Conservation (phyloP, 345 rosid genomes). For the Microcos paniculata region DNA sequence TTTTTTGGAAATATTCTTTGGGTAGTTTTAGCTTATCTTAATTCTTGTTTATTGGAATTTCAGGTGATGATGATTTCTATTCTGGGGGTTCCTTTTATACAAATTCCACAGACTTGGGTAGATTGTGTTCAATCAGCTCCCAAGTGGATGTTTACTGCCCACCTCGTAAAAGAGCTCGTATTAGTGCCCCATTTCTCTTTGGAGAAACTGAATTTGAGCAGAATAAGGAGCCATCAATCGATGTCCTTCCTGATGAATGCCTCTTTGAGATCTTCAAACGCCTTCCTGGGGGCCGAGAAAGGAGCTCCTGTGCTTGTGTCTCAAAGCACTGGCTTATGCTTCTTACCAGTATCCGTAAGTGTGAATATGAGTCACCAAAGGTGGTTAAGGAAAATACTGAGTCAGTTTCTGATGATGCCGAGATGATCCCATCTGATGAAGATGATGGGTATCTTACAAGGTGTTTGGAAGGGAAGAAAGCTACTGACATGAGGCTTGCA, state of each 20-base stretch:
- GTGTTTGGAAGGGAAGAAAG: conserved; percentile 73
- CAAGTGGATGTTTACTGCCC: conserved; percentile 47
- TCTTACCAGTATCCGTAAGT: conserved; percentile 49
- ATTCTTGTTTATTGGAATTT: conserved; percentile 25
- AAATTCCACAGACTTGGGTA: conserved; percentile 40
- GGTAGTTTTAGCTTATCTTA: conserved; percentile 15
- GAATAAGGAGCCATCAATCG: conserved; percentile 46
- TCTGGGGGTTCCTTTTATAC: conserved; percentile 43
- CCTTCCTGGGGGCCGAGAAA: conserved; percentile 47
- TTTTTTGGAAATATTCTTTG: neutral
- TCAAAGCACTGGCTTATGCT: conserved; percentile 70
- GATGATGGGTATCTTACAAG: conserved; percentile 61
- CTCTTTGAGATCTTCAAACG: conserved; percentile 73
- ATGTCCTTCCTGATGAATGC: conserved; percentile 73
- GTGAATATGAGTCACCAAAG: conserved; percentile 35
- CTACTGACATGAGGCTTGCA: conserved; percentile 68
- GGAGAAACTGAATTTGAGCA: conserved; percentile 27
- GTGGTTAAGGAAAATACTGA: conserved; percentile 13
- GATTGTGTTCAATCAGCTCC: conserved; percentile 41
- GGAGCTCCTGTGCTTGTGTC: conserved; percentile 58
- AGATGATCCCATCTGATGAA: conserved; percentile 40
- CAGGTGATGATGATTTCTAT: conserved; percentile 69
- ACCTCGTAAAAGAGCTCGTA: conserved; percentile 65
- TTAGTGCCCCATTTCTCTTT: conserved; percentile 33
- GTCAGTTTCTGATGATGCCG: conserved; percentile 33